Conservation (phyloP, 2,329 filamentous ascomycete genomes). For the Verticillium albo-atrum region DNA sequence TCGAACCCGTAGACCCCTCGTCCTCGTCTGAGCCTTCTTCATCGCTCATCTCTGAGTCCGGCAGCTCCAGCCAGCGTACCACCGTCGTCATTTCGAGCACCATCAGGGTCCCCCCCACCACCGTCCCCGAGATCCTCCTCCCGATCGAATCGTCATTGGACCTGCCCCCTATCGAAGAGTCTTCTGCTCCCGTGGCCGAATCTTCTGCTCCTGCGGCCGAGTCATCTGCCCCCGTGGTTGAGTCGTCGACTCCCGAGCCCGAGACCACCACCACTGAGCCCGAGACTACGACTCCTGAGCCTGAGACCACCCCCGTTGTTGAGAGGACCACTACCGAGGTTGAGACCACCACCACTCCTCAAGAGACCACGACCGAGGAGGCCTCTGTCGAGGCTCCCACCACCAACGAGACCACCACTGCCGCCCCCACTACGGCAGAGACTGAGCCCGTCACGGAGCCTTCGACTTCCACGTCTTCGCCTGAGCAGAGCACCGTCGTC, state of each 20-base stretch:
- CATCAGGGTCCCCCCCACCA: conserved; percentile 13
- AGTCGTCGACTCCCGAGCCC: not conserved
- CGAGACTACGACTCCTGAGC: not conserved
- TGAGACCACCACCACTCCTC: conserved; percentile 7
- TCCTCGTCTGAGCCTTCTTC: conserved; percentile 13
- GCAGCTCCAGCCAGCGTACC: conserved; percentile 11
- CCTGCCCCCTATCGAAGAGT: not conserved
- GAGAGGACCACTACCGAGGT: not conserved
- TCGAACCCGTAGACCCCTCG: not conserved
- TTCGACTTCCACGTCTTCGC: conserved; percentile 4
- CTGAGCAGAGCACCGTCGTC: conserved; percentile 3
- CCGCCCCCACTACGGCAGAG: not conserved
- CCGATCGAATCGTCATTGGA: not conserved
- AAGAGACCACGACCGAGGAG: conserved; percentile 2
- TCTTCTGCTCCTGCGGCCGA: conserved; percentile 5
- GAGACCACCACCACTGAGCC: conserved; percentile 10
- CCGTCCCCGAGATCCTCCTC: not conserved
- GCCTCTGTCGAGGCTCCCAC: not conserved
- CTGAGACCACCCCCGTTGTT: not conserved
- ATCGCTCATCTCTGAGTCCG: conserved; percentile 9
- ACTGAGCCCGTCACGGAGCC: conserved; percentile 5
- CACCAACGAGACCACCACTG: not conserved
- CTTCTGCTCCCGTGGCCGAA: not conserved
- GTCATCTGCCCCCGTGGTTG: conserved; percentile 1
- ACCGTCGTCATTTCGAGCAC: conserved; percentile 22